Evolutionary conservation across 495 filamentous ascomycete species (phyloP), one percentile per base, ranked within the genome.

Genomic region (Stereocaulon alpinum): DNA sequence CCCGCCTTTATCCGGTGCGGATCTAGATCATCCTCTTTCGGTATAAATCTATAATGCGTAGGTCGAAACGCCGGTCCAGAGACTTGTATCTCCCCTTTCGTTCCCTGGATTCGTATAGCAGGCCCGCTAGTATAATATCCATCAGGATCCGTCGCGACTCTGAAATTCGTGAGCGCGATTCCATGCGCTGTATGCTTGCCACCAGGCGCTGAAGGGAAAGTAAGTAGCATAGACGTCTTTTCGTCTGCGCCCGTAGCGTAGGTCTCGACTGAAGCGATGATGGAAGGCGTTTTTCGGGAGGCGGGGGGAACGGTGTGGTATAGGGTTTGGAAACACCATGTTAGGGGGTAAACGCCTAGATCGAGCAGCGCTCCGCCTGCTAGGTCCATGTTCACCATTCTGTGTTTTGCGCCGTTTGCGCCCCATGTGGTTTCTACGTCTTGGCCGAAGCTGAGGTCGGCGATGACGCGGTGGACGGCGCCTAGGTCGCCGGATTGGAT

Each of bases 261-360:
- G 58, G 86, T 87, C 61, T 85, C 82, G 52, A 96, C 83, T 49
- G 86, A 76, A 0, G 82, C 77, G 66, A 74, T 74, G 24, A 83
- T 74, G n/a, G 67, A 76, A 0, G 86, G 86, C 5, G 77, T 57
- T 62, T 76, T 72, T 18, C 80, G 76, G 55, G 77, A 65, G 0
- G 70, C 64, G n/a, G 70, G 68, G 7, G 87, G 84, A 40, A 89
- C 81, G 30, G 82, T 77, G 69, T 91, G 87, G 69, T 96, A 96
- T 42, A 96, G 79, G 53, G 84, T 85, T 72, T 95, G 91, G 81
- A 93, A 95, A 58, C 93, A 78, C 92, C 91, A 97, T 6, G 90
- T 95, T 47, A 96, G 73, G 48, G 86, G 82, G 72, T 96, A 94
- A 66, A 97, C 85, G 10, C 88, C 92, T 64, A 96, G 71, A 65